These are phyloP conservation scores for Adansonia gregorii DNA, from an alignment of 441 rosid species.

Conservation along the genomic window DNA sequence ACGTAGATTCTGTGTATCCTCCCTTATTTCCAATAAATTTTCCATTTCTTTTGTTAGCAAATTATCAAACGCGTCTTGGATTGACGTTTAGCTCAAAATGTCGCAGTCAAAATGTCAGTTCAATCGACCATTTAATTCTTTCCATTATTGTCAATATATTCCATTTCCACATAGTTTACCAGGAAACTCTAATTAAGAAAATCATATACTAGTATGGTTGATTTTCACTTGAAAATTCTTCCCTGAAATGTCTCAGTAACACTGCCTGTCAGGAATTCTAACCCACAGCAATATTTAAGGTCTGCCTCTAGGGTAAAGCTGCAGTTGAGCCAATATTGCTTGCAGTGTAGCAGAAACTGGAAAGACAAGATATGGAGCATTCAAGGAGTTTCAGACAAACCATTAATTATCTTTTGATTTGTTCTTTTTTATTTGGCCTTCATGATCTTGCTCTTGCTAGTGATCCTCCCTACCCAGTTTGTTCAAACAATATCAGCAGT, in stretches of 20 bases:
- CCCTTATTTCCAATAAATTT: neutral
- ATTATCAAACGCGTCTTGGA: neutral
- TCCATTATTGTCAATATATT: neutral
- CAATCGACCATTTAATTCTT: neutral
- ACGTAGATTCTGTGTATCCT: neutral
- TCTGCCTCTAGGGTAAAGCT: neutral
- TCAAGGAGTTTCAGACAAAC: neutral
- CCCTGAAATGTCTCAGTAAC: conserved; percentile 11
- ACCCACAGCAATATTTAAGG: neutral
- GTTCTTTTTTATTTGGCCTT: conserved; percentile 4
- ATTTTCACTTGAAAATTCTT: conserved; percentile 13
- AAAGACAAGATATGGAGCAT: conserved; percentile 20
- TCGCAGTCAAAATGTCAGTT: neutral
- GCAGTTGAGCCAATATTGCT: neutral
- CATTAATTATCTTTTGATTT: conserved; percentile 25
- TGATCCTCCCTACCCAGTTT: conserved; percentile 41
- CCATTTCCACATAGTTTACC: neutral
- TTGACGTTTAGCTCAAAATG: neutral
- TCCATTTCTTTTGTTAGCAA: neutral
- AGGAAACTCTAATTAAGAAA: neutral
- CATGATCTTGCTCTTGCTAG: conserved; percentile 26
- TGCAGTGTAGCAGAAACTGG: too few relatives aligned
- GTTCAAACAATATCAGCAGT: conserved; percentile 23
- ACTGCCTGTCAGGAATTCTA: neutral
- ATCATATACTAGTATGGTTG: neutral